A percentile compares a stretch with the other conserved stretches of the same genome.
Conservation (phyloP, 169 alveolate species). For the Neospora caninum region DNA sequence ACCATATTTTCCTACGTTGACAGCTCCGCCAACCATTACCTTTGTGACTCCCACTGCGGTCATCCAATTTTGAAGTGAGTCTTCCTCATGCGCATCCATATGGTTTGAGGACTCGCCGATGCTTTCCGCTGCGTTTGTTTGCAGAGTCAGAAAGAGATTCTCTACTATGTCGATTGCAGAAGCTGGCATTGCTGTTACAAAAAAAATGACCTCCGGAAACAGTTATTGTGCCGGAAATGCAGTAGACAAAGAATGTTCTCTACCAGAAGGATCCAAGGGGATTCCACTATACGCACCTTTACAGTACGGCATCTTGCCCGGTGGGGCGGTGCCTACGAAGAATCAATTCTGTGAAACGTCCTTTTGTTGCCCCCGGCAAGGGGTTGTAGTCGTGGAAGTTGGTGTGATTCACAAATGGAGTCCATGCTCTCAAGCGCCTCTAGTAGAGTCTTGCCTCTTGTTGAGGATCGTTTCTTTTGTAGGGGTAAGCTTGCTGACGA, state of each 20-base stretch:
- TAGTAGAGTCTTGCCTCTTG: no score
- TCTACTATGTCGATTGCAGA: neutral
- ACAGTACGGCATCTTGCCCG: no score
- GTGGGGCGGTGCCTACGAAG: no score
- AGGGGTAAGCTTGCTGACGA: no score
- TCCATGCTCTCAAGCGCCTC: no score
- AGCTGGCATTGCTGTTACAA: constrained; percentile 10
- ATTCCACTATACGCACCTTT: no score
- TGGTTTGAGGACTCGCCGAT: neutral
- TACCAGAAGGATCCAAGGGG: no score
- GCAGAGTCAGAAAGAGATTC: constrained; percentile 31
- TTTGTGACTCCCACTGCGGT: neutral
- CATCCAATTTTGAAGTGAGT: neutral
- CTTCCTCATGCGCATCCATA: neutral
- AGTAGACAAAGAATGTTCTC: neutral
- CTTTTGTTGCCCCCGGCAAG: no score
- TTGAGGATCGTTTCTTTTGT: no score
- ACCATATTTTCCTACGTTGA: neutral
- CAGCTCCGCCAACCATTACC: neutral
- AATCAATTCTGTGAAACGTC: no score
- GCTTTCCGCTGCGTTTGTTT: neutral
- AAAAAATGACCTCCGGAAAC: neutral
- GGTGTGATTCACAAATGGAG: no score
- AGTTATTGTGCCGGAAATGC: neutral
- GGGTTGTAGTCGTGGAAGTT: no score